Percentiles rank a stretch among this genome's conserved stretches.
Evolutionary conservation across 2,329 filamentous ascomycete species (phyloP).

Genomic region (Chrysoporthe austroafricana): DNA sequence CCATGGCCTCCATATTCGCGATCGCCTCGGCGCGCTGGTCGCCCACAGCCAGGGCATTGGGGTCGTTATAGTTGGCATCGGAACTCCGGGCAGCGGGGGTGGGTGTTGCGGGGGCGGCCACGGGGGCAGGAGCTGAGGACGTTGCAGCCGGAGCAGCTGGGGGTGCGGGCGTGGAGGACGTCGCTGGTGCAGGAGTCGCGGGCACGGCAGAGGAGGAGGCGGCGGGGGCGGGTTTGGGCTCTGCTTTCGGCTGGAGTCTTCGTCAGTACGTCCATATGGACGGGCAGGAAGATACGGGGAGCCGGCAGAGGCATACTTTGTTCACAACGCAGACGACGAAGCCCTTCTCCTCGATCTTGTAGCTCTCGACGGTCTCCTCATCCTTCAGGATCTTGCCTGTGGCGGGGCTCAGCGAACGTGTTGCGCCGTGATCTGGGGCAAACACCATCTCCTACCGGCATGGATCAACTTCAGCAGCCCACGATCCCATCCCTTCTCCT

Average conservation of each 20-base stretch:
- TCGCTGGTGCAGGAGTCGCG: constrained; percentile 63
- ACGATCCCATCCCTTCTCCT: constrained; percentile 93
- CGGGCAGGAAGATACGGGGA: constrained; percentile 9
- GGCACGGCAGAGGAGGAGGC: constrained; percentile 62
- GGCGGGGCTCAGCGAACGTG: constrained; percentile 34
- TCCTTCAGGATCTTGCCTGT: constrained; percentile 97
- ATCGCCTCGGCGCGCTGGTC: constrained; percentile 80
- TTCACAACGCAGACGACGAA: constrained; percentile 99
- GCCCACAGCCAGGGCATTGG: constrained; percentile 85
- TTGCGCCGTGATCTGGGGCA: constrained; percentile 5
- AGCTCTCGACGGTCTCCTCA: constrained; percentile 93
- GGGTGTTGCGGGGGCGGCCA: constrained; percentile 54
- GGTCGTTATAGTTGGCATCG: constrained; percentile 62
- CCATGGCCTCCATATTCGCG: constrained; percentile 96
- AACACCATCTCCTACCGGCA: constrained; percentile 68
- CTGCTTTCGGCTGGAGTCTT: constrained; percentile 68
- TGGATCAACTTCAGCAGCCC: constrained; percentile 96
- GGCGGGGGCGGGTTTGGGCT: constrained; percentile 48
- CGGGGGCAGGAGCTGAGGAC: constrained; percentile 47
- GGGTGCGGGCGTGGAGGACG: constrained; percentile 52
- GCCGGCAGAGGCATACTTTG: constrained; percentile 66
- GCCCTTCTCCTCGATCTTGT: constrained; percentile 99
- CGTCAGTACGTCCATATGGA: constrained; percentile 23
- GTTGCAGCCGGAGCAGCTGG: constrained; percentile 53
- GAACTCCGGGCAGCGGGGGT: constrained; percentile 51